Evolutionary conservation across 441 rosid genomes (phyloP).

Genomic region (Euphorbia celastroides): DNA sequence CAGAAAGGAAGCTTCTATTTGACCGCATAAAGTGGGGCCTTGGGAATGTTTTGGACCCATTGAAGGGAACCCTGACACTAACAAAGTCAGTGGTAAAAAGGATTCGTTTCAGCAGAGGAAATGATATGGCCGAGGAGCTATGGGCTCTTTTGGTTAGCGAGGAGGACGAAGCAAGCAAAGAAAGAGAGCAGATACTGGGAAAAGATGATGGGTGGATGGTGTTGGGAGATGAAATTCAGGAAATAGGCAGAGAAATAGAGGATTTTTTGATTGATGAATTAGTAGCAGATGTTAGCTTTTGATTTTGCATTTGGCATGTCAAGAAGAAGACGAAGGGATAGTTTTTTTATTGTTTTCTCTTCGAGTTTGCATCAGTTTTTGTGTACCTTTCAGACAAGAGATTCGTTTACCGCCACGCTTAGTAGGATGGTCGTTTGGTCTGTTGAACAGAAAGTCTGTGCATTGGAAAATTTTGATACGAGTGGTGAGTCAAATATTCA

Average conservation of each 20-base stretch:
- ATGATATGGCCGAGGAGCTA: slow-evolving; percentile 40
- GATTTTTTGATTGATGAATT: slow-evolving; percentile 62
- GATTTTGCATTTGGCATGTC: neutral
- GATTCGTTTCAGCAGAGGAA: slow-evolving; percentile 23
- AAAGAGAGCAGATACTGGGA: slow-evolving; percentile 36
- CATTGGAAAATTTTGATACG: neutral
- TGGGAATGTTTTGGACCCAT: slow-evolving; percentile 37
- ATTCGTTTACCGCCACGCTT: too few relatives aligned
- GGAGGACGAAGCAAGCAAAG: slow-evolving; percentile 41
- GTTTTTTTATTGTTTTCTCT: too few relatives aligned
- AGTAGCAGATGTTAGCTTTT: slow-evolving; percentile 42
- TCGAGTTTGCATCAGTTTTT: neutral
- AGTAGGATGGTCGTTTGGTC: too few relatives aligned
- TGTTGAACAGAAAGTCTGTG: neutral
- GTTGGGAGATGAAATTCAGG: slow-evolving; percentile 50
- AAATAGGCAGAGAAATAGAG: slow-evolving; percentile 56
- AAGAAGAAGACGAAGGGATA: too few relatives aligned
- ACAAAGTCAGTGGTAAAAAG: slow-evolving; percentile 42
- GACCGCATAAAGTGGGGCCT: slow-evolving; percentile 55
- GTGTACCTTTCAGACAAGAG: too few relatives aligned
- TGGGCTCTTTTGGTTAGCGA: slow-evolving; percentile 38
- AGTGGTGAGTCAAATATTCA: neutral
- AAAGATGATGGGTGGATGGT: slow-evolving; percentile 50
- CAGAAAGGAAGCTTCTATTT: slow-evolving; percentile 65
- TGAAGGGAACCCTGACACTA: slow-evolving; percentile 32